Conservation (phyloP, 1,139 yeast species). For the Debaryomyces sp. region DNA sequence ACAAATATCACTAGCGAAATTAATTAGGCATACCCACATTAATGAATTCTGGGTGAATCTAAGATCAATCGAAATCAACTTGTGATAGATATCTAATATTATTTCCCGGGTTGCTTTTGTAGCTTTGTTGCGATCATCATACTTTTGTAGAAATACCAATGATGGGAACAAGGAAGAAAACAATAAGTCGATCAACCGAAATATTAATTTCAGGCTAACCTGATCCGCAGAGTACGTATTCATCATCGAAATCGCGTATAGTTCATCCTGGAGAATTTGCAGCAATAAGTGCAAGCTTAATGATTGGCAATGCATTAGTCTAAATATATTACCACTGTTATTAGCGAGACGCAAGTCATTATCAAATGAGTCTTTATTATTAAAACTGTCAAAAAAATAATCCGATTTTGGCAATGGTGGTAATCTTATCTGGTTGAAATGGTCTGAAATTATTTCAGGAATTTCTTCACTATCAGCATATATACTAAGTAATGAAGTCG, state of each 20-base stretch:
- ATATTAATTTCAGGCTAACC: slow-evolving; percentile 18
- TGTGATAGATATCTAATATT: slow-evolving; percentile 12
- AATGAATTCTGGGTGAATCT: slow-evolving; percentile 14
- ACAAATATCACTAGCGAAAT: slow-evolving; percentile 34
- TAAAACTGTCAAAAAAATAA: slow-evolving; percentile 15
- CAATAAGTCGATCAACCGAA: slow-evolving; percentile 18
- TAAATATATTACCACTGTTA: slow-evolving; percentile 8
- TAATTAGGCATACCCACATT: slow-evolving; percentile 32
- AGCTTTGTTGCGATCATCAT: not conserved
- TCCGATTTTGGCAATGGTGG: slow-evolving; percentile 35
- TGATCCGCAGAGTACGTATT: slow-evolving; percentile 12
- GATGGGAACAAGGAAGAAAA: slow-evolving; percentile 21
- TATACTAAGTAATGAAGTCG: slow-evolving; percentile 17
- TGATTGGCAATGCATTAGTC: slow-evolving; percentile 13
- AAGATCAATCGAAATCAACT: slow-evolving; percentile 13
- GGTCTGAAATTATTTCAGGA: slow-evolving; percentile 18
- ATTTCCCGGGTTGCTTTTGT: slow-evolving; percentile 6
- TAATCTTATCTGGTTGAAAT: slow-evolving; percentile 20
- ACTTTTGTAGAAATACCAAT: slow-evolving; percentile 13
- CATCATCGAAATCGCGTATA: slow-evolving; percentile 17
- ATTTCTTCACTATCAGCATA: slow-evolving; percentile 14
- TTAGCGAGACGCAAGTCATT: slow-evolving; percentile 8
- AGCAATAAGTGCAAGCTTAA: slow-evolving; percentile 14
- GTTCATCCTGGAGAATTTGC: slow-evolving; percentile 20
- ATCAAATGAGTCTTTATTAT: slow-evolving; percentile 13